Conservation (phyloP, 495 filamentous ascomycete genomes). For the Xylaria cubensis region DNA sequence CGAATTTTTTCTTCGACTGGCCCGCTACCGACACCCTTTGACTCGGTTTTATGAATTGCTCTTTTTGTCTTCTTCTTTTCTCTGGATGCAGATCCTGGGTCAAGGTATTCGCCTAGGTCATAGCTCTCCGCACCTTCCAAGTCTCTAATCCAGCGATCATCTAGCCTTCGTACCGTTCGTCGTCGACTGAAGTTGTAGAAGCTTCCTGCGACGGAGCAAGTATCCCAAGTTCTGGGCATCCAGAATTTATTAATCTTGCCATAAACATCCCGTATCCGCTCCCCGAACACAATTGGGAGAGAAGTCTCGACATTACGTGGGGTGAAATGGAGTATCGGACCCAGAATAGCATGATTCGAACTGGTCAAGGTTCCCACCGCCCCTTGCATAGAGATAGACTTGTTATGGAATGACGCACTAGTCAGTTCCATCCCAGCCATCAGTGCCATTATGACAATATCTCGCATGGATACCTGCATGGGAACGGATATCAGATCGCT, state of each 20-base stretch:
- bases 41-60: not conserved
- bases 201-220: conserved; percentile 8
- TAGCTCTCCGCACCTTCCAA: conserved; percentile 7
- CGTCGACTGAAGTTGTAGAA: conserved; percentile 9
- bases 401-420: conserved; percentile 3
- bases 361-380: conserved; percentile 7
- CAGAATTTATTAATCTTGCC: conserved; percentile 10
- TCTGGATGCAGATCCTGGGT: not conserved
- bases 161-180: conserved; percentile 11
- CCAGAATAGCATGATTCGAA: conserved; percentile 17
- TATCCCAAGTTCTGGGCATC: conserved; percentile 16
- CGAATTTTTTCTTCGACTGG: not conserved
- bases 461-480: conserved; percentile 17
- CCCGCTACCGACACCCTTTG: not conserved
- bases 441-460: conserved; percentile 9
- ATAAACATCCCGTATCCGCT: not conserved
- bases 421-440: conserved; percentile 17
- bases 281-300: not conserved
- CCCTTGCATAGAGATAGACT: conserved; percentile 18
- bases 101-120: not conserved
- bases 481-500: conserved; percentile 12
- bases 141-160: conserved; percentile 16
- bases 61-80: not conserved
- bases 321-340: conserved; percentile 14
- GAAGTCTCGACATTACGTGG: not conserved